Evolutionary conservation across 345 rosid genomes (phyloP), one percentile per base, ranked within the genome.

Genomic region (Geranium rotundifolium): DNA sequence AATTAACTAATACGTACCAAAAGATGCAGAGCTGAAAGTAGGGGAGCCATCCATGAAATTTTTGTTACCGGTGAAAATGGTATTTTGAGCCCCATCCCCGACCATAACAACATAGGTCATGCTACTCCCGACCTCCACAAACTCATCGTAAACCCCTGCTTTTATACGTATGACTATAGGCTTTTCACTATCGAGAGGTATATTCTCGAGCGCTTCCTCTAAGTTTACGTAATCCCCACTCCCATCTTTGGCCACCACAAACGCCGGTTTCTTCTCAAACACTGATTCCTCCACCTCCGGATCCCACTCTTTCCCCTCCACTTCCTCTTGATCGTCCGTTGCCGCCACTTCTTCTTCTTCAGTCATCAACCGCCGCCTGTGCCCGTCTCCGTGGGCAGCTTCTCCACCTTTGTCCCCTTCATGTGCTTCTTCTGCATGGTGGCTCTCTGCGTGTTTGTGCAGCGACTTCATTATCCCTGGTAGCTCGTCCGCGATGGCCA

Each of bases 161-260:
- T 79, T 78, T 49, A 78, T 63, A 23, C 76, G 41, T 16, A 81
- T 13, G 39, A 74, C 81, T 58, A 72, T 60, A 0, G 75, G 57
- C 19, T 52, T n/a, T 4, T 39, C 57, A 27, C 56, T 66, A 16
- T 57, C 31, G 54, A 27, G 16, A 17, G 73, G 79, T 19, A 76
- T 63, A 4, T 17, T 49, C 0, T 3, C 8, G 67, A 81, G 4
- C 2, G 77, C 82, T 10, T 63, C 73, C 5, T 15, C 19, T 50
- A 81, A 69, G 29, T 77, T 69, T 46, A n/a, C 63, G 60, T 58
- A 76, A 14, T 79, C 68, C 5, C 85, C 81, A 52, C 77, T 76
- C 23, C 85, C 85, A 54, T 81, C 85, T 60, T 71, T 58, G 14
- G 81, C 81, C 3, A 78, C 80, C 17, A 62, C 56, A 4, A 81